These are phyloP conservation scores for Camelina hispida DNA, from an alignment of 345 rosid genomes.

Conservation along the genomic window DNA sequence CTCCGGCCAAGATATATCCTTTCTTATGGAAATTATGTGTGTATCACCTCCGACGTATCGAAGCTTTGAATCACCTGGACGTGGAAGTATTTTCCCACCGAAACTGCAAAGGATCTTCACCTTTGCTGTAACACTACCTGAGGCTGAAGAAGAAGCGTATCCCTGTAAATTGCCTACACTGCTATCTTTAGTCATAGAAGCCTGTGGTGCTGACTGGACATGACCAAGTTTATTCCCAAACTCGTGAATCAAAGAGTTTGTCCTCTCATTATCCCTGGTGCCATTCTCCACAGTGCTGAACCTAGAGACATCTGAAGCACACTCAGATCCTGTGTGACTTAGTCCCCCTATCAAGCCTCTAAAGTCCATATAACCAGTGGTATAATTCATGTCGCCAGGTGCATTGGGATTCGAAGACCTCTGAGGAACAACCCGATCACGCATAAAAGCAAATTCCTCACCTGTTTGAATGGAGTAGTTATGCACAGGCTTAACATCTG, in stretches of 20 bases:
- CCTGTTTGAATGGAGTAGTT: conserved; percentile 89
- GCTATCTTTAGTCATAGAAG: conserved; percentile 49
- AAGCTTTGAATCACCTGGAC: conserved; percentile 91
- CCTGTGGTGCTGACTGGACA: conserved; percentile 54
- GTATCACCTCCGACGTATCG: conserved; percentile 95
- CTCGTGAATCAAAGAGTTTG: conserved; percentile 50
- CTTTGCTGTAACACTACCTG: conserved; percentile 52
- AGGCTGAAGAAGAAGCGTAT: conserved; percentile 51
- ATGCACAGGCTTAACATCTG: conserved; percentile 72
- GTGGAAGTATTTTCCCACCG: conserved; percentile 82
- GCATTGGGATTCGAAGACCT: conserved; percentile 51
- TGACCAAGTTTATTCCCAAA: conserved; percentile 54
- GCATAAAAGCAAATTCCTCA: conserved; percentile 92
- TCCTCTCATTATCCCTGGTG: conserved; percentile 57
- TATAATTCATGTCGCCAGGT: conserved; percentile 53
- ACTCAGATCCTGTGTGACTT: conserved; percentile 64
- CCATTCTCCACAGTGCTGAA: conserved; percentile 50
- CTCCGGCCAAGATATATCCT: conserved; percentile 67
- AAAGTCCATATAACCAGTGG: conserved; percentile 67
- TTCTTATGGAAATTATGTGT: conserved; percentile 64
- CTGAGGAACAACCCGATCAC: conserved; percentile 67
- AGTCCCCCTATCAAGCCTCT: conserved; percentile 69
- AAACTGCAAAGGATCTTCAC: conserved; percentile 89
- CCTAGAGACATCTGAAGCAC: conserved; percentile 68
- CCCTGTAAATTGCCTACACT: conserved; percentile 45